Evolutionary conservation across 495 filamentous ascomycete species (phyloP).

Genomic region (Acidiella bohemica): DNA sequence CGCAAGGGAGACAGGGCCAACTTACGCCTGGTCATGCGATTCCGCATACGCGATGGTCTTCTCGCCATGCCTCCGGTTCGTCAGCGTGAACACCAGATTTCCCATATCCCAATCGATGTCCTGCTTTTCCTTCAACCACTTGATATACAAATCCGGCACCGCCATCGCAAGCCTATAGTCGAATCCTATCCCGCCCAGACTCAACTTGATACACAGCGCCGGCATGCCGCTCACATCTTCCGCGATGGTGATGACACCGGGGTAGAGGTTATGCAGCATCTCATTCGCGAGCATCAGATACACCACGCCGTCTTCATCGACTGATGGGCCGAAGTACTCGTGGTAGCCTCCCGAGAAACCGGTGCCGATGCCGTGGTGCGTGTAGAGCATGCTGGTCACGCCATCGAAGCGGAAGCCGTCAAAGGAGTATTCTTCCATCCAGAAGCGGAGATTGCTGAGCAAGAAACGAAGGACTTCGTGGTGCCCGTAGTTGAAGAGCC

Average conservation of each 20-base stretch:
- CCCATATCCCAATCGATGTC: constrained; percentile 91
- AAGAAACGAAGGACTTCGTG: constrained; percentile 93
- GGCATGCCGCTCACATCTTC: constrained; percentile 99
- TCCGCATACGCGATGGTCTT: constrained; percentile 98
- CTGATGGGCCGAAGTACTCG: constrained; percentile 84
- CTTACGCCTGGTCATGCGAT: constrained; percentile 96
- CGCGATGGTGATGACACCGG: constrained; percentile 75
- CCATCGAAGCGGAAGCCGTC: constrained; percentile 97
- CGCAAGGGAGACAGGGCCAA: constrained; percentile 13
- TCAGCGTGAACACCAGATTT: constrained; percentile 69
- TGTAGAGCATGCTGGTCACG: constrained; percentile 95
- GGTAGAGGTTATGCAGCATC: constrained; percentile 81
- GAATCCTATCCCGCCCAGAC: constrained; percentile 83
- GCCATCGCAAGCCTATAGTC: constrained; percentile 98
- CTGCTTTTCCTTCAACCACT: constrained; percentile 83
- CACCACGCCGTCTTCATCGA: constrained; percentile 92
- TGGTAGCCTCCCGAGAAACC: constrained; percentile 98
- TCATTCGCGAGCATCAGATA: constrained; percentile 97
- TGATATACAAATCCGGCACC: constrained; percentile 98
- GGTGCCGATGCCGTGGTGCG: constrained; percentile 93
- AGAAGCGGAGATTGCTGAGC: constrained; percentile 89
- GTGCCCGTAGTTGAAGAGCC: constrained; percentile 90
- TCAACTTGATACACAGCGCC: constrained; percentile 72
- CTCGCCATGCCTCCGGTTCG: constrained; percentile 86
- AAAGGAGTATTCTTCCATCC: constrained; percentile 97